Conservation (phyloP, 768 basidiomycete genomes). For the Amanita exitialis region DNA sequence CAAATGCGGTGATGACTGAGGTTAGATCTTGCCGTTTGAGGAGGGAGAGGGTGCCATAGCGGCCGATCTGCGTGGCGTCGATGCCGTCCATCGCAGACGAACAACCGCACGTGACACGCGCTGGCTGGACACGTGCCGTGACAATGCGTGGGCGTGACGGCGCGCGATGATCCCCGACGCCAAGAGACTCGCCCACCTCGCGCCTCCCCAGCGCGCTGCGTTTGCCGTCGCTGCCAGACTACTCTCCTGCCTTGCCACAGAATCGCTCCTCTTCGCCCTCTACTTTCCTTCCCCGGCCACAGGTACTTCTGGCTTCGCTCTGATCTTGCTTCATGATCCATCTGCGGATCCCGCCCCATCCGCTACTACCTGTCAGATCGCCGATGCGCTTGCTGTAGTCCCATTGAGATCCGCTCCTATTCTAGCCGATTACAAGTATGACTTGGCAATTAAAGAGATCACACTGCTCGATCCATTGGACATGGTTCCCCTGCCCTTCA, state of each 20-base stretch:
- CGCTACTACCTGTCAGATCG: conserved; percentile 14
- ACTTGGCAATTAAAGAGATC: conserved; percentile 26
- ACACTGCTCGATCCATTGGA: conserved; percentile 46
- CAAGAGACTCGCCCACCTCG: conserved; percentile 17
- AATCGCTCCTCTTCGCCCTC: conserved; percentile 38
- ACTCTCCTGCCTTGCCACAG: conserved; percentile 48
- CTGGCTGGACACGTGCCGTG: background rate
- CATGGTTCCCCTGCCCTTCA: conserved; percentile 31
- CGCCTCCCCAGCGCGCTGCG: conserved; percentile 30
- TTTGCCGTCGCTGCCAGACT: conserved; percentile 41
- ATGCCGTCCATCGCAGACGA: background rate
- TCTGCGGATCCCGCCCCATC: conserved; percentile 9
- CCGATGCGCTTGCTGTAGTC: conserved; percentile 36
- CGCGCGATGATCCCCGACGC: conserved; percentile 18
- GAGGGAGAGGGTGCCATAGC: conserved; percentile 55
- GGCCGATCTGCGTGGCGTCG: conserved; percentile 35
- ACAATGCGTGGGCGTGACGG: background rate
- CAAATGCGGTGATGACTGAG: conserved; percentile 51
- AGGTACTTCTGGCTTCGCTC: conserved; percentile 27
- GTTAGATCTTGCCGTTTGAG: conserved; percentile 41
- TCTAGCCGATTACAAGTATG: conserved; percentile 25
- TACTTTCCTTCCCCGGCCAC: conserved; percentile 29
- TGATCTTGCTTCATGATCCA: conserved; percentile 26
- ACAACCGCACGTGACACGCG: background rate
- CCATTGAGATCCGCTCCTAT: conserved; percentile 37